Evolutionary conservation across 805 yeast species (phyloP), one percentile per base, ranked within the genome.

Genomic region (Lachancea quebecensis): DNA sequence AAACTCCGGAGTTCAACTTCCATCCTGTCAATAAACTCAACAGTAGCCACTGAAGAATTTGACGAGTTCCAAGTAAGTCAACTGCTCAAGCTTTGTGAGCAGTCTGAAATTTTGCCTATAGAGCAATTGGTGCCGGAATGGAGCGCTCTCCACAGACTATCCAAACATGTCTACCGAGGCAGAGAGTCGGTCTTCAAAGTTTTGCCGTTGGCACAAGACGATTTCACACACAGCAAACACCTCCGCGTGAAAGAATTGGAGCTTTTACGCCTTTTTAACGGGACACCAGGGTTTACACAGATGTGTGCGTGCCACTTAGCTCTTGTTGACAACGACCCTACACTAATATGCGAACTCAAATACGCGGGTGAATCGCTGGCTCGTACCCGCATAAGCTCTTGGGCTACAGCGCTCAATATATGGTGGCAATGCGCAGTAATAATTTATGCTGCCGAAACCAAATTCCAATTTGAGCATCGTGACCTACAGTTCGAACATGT

Each of bases 401-500:
- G 64, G 61, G 39, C 56, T 7, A 56, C 58, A 41, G 55, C 56
- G 11, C 35, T 57, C 14, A 67, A 57, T 9, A 71, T 83, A 1
- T 80, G 83, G 52, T 74, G 80, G 77, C 71, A 71, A 49, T 64
- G 79, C 21, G 78, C 70, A 1, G 59, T 66, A n/a, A 60, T 70
- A 4, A 60, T 83, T 21, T 71, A 75, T 21, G 62, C 62, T 9
- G 82, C 78, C 1, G 89, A 84, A 59, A 59, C 66, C 12, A 56
- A 64, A 32, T 65, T 67, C 48, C 68, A 73, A 49, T 82, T 82
- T 61, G 90, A 83, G 61, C 91, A 84, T 55, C 69, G 91, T 39
- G 86, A 83, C 59, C 61, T 84, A 47, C 83, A 80, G 50, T 71
- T 83, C 73, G 81, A 82, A 10, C 83, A 83, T 55, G 67, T 83